Evolutionary conservation across 202 grass and related monocot species (phyloP), one percentile per base, ranked within the genome.

Genomic region (Setaria italica): DNA sequence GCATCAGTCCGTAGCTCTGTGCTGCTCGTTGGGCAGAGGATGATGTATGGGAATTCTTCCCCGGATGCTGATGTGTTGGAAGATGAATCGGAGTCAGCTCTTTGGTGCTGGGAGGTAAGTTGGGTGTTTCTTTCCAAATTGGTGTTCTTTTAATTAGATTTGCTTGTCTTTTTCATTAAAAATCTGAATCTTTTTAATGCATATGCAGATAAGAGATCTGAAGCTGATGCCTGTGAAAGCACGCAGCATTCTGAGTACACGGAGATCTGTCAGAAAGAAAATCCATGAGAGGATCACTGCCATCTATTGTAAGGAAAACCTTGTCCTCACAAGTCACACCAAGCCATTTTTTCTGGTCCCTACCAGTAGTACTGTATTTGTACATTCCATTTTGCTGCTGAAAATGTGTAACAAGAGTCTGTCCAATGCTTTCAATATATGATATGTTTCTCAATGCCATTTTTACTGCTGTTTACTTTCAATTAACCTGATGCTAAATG

Each of bases 91-190:
- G 91, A 94, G 14, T 50, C 66, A 10, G 91, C 91, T 65, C 82
- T 99, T 46, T 96, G 97, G 97, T 99, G 97, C 74, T 99, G 97
- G 97, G 93, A 99, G 96, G 96, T 99, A 84, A 68, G 85, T 48
- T 85, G 32, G 63, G 45, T 86, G 70, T 20, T 85, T 3, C 11
- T 78, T 73, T 30, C 75, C 30, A 17, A 63, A 25, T 79, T 67
- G 37, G 0, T 86, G 30, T 8, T 69, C n/a, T 37, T 41, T 30
- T 30, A 20, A 17, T 76, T 56, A 7, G 19, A 1, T 80, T 34
- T 19, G 9, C 32, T 35, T 20, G 4, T 14, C 8, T 64, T 66
- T 82, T 45, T 3, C 16, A 15, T 47, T 6, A 8, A 48, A 4
- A 11, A n/a, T 2, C 6, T 46, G 16, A 16, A n/a, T n/a, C 15